Evolutionary conservation across 116 monocot species (phyloP).

Genomic region (Dioscorea cayenensis): DNA sequence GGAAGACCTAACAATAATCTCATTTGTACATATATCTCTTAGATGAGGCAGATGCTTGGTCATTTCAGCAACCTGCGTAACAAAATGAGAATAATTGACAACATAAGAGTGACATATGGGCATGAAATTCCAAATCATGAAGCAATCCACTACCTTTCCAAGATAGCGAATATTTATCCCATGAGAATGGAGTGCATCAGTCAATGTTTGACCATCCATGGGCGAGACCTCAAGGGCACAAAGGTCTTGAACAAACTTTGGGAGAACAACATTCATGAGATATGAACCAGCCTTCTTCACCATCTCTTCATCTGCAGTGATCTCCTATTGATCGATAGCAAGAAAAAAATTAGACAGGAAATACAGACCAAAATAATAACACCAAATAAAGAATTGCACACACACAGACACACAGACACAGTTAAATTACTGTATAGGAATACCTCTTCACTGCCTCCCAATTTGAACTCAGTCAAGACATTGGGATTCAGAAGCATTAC

Average conservation of each 20-base stretch:
- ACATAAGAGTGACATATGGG: neutral
- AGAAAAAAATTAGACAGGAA: neutral
- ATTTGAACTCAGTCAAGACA: constrained; percentile 93
- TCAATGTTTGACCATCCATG: constrained; percentile 97
- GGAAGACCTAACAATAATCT: constrained; percentile 76
- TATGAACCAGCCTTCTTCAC: constrained; percentile 78
- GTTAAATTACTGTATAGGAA: neutral
- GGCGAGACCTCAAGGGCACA: constrained; percentile 88
- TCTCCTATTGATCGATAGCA: constrained; percentile 47
- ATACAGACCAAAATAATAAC: neutral
- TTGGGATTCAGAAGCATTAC: constrained; percentile 86
- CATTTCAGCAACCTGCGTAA: constrained; percentile 64
- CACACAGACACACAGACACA: neutral
- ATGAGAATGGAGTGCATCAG: constrained; percentile 83
- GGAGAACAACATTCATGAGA: constrained; percentile 72
- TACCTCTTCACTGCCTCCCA: constrained; percentile 76
- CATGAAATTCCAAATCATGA: neutral
- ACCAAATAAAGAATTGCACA: neutral
- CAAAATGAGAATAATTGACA: constrained; percentile 10
- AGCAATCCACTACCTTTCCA: constrained; percentile 56
- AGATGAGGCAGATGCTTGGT: constrained; percentile 83
- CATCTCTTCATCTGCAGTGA: constrained; percentile 73
- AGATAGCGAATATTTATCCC: constrained; percentile 98
- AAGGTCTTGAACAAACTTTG: constrained; percentile 92
- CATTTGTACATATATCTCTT: constrained; percentile 63